These are phyloP conservation scores for Sphaerobolus stellatus DNA, from an alignment of 1,284 basidiomycete genomes.

Conservation along the genomic window DNA sequence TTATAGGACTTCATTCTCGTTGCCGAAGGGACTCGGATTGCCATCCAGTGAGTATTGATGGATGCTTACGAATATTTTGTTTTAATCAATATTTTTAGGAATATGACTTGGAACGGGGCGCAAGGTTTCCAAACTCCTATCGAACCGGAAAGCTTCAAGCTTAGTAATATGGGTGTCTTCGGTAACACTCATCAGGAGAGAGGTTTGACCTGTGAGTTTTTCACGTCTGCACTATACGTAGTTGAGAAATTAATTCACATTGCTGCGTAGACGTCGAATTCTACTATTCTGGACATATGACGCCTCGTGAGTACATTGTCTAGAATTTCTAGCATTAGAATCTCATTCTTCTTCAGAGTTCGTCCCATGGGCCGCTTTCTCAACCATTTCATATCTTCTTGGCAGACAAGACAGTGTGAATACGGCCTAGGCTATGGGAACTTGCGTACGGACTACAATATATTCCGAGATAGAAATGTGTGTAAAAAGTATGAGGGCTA, in stretches of 20 bases:
- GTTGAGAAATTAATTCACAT: neutral
- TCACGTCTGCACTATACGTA: neutral
- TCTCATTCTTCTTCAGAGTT: conserved; percentile 40
- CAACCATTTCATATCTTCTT: conserved; percentile 48
- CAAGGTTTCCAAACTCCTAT: conserved; percentile 43
- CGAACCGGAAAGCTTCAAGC: conserved; percentile 34
- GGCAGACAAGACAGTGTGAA: conserved; percentile 40
- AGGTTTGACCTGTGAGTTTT: conserved; percentile 33
- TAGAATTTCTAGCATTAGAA: neutral
- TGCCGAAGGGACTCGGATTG: conserved; percentile 58
- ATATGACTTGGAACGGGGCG: conserved; percentile 41
- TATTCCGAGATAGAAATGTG: no score
- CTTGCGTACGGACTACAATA: no score
- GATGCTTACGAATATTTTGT: neutral
- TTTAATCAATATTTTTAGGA: conserved; percentile 20
- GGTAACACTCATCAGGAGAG: conserved; percentile 39
- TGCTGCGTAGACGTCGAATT: conserved; percentile 50
- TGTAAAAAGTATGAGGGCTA: no score
- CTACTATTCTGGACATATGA: conserved; percentile 59
- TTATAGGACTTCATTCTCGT: conserved; percentile 53
- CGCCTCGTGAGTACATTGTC: conserved; percentile 44
- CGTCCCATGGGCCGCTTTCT: conserved; percentile 56
- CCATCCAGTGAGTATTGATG: conserved; percentile 46
- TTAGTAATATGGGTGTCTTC: conserved; percentile 36
- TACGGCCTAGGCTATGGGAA: neutral